Evolutionary conservation across 208 protist genomes (phyloP).

Genomic region (Vickermania ingenoplastis): DNA sequence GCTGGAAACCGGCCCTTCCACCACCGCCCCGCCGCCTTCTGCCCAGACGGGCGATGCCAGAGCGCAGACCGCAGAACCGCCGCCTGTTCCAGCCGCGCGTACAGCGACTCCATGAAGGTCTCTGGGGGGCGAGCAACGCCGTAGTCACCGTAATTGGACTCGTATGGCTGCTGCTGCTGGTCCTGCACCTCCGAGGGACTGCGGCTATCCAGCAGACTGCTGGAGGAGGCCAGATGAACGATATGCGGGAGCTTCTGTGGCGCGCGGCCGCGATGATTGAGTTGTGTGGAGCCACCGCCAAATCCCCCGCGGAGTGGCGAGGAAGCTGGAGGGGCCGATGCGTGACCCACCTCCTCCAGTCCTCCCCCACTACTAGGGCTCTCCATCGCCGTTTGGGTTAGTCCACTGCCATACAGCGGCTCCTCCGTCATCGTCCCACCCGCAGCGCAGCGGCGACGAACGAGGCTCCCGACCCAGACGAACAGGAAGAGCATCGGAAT

Average conservation of each 20-base stretch:
- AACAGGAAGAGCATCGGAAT: slow-evolving; percentile 30
- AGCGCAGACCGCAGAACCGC: not conserved
- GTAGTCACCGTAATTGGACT: not conserved
- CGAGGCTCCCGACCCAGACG: slow-evolving; percentile 13
- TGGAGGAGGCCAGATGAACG: too few species aligned
- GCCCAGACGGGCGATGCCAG: not conserved
- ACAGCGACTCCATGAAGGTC: not conserved
- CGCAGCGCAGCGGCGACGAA: not conserved
- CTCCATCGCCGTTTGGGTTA: not conserved
- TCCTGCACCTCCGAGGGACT: not conserved
- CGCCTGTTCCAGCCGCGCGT: not conserved
- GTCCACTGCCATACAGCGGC: not conserved
- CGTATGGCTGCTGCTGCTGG: not conserved
- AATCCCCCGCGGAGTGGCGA: too few species aligned
- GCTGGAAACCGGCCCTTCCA: too few species aligned
- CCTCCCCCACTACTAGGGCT: not conserved
- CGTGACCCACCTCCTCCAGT: not conserved
- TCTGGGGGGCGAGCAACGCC: not conserved
- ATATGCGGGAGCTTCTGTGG: not conserved
- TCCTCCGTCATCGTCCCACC: not conserved
- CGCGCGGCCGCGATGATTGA: not conserved
- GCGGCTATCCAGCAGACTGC: not conserved
- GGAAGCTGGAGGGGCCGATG: not conserved
- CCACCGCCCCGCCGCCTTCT: not conserved
- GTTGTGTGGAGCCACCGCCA: too few species aligned